Percentiles rank a stretch among this genome's conserved stretches.
phyloP scores from a whole-genome alignment of 768 basidiomycete genomes.

The Boletus insuetus region DNA sequence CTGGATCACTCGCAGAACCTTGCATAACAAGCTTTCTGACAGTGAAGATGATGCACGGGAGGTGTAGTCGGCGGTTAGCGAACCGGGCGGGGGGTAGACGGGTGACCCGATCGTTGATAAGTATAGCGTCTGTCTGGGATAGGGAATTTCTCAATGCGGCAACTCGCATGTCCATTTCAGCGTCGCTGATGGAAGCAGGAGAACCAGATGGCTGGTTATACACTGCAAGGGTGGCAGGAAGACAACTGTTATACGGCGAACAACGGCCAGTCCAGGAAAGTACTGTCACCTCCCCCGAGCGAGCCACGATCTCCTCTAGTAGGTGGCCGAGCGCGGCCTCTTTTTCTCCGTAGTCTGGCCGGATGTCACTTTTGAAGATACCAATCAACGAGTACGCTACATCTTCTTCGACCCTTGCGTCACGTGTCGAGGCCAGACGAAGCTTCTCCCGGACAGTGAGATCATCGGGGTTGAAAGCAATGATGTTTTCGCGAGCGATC shows the following conservation, averaged over 20 bases:
- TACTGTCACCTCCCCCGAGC: constrained; percentile 2
- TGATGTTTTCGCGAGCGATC: constrained; percentile 1
- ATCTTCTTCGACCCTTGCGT: constrained; percentile 2
- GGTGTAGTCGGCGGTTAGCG: neutral
- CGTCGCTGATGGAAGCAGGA: neutral
- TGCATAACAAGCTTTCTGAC: neutral
- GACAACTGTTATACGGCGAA: constrained; percentile 8
- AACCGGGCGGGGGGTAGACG: neutral
- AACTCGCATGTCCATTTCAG: neutral
- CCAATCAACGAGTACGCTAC: constrained; percentile 1
- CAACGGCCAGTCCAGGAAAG: constrained; percentile 3
- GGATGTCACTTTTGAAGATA: constrained; percentile 3
- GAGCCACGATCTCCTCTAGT: constrained; percentile 5
- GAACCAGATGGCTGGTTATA: neutral
- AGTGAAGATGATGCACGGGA: neutral
- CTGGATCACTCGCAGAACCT: neutral
- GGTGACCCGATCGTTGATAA: neutral
- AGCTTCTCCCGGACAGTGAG: constrained; percentile 7
- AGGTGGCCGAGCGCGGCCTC: constrained; percentile 2
- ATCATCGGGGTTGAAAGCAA: neutral
- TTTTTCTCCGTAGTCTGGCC: constrained; percentile 5
- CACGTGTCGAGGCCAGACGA: constrained; percentile 4
- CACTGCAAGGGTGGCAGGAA: neutral
- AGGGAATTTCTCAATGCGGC: neutral
- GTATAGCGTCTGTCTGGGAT: neutral